Evolutionary conservation across 2,329 filamentous ascomycete genomes (phyloP).

Genomic region (Neospermospora avenae): DNA sequence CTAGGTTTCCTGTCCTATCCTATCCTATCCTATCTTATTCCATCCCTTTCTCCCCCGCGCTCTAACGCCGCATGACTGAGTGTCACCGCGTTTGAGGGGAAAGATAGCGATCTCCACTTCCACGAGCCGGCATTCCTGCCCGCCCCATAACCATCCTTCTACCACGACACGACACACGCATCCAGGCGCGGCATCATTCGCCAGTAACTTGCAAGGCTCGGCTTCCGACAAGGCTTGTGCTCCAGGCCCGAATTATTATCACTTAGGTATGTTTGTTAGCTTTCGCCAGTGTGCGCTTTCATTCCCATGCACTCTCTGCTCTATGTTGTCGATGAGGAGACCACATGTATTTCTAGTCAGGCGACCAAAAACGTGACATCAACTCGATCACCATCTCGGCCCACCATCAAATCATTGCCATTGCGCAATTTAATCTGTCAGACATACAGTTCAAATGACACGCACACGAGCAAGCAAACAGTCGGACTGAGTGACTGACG

Average conservation of each 20-base stretch:
- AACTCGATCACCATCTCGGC: neutral
- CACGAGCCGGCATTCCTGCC: constrained; percentile 6
- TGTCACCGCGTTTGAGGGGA: constrained; percentile 19
- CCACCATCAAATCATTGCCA: neutral
- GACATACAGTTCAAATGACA: constrained; percentile 3
- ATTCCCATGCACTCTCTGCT: neutral
- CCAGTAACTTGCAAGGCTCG: neutral
- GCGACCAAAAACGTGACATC: neutral
- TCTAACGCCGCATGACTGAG: constrained; percentile 15
- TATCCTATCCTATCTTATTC: neutral
- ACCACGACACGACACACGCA: constrained; percentile 6
- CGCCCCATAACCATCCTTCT: constrained; percentile 8
- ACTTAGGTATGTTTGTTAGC: constrained; percentile 14
- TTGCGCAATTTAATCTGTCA: neutral
- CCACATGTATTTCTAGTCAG: constrained; percentile 7
- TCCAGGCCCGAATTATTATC: constrained; percentile 1
- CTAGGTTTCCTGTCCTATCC: neutral
- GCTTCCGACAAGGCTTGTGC: constrained; percentile 13
- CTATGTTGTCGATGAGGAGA: neutral
- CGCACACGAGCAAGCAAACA: neutral
- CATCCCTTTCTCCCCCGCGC: constrained; percentile 16
- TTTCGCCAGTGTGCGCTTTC: neutral
- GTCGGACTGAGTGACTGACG: neutral
- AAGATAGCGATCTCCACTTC: constrained; percentile 10
- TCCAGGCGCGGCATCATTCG: constrained; percentile 17